These are phyloP conservation scores for Tetragonia tetragonoides DNA, from an alignment of 148 eudicot genomes.

Conservation along the genomic window DNA sequence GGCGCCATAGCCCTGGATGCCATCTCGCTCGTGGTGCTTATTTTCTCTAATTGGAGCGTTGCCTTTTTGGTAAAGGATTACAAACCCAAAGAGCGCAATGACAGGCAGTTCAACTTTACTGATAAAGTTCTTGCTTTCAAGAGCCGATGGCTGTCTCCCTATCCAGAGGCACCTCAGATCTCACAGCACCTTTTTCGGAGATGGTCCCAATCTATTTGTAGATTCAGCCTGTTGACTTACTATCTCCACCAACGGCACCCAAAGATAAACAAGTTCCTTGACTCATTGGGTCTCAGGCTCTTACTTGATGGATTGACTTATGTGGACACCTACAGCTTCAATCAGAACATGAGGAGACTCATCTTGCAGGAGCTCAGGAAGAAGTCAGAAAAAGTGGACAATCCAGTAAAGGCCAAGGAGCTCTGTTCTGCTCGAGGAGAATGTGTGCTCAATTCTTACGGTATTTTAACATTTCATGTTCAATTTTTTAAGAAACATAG, in stretches of 20 bases:
- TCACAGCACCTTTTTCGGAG: slow-evolving; percentile 24
- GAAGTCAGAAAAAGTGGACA: slow-evolving; percentile 34
- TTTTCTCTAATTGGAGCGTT: slow-evolving; percentile 39
- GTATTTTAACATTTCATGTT: background rate
- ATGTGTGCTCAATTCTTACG: slow-evolving; percentile 15
- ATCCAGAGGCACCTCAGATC: background rate
- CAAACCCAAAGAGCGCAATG: too few species aligned
- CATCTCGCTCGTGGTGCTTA: slow-evolving; percentile 33
- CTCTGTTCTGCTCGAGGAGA: slow-evolving; percentile 21
- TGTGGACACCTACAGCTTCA: slow-evolving; percentile 20
- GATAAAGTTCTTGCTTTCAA: slow-evolving; percentile 7
- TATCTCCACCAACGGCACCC: slow-evolving; percentile 26
- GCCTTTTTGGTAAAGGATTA: slow-evolving; percentile 19
- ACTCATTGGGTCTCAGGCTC: slow-evolving; percentile 20
- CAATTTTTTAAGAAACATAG: too few species aligned
- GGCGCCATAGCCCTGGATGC: slow-evolving; percentile 42
- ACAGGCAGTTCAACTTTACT: background rate
- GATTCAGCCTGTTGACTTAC: slow-evolving; percentile 33
- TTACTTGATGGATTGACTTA: slow-evolving; percentile 26
- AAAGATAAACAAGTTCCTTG: slow-evolving; percentile 1
- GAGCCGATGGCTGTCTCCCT: background rate
- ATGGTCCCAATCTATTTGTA: slow-evolving; percentile 33
- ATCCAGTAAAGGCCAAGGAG: slow-evolving; percentile 16
- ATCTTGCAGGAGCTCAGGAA: slow-evolving; percentile 35
- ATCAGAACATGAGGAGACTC: slow-evolving; percentile 24